These are phyloP conservation scores for Xylaria sp. DNA, from an alignment of 2,329 filamentous ascomycete genomes.

Conservation along the genomic window DNA sequence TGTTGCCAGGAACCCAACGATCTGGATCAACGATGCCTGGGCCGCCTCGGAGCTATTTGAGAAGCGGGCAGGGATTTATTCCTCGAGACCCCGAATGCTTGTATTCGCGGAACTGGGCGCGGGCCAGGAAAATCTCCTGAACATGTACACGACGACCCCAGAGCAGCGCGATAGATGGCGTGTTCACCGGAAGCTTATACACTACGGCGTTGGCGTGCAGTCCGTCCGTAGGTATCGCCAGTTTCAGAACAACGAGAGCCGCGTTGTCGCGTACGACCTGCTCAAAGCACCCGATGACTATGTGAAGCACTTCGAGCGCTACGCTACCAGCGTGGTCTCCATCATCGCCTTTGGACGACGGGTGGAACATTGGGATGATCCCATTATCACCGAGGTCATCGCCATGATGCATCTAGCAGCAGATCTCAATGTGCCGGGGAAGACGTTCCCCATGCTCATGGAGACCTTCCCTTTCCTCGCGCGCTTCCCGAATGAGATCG, in stretches of 20 bases:
- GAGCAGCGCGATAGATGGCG: conserved; percentile 58
- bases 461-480: conserved; percentile 65
- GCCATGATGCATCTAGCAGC: conserved; percentile 67
- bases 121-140: conserved; percentile 57
- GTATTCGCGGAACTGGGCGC: conserved; percentile 60
- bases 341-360: conserved; percentile 68
- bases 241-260: conserved; percentile 69
- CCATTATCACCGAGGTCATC: conserved; percentile 70
- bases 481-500: conserved; percentile 59
- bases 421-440: conserved; percentile 64
- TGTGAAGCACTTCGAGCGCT: conserved; percentile 64
- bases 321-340: conserved; percentile 64
- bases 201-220: conserved; percentile 64
- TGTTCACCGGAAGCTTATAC: conserved; percentile 62
- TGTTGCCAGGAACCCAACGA: conserved; percentile 52
- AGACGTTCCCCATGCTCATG: conserved; percentile 66
- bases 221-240: conserved; percentile 63
- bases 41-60: conserved; percentile 65
- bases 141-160: conserved; percentile 55
- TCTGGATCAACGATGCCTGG: conserved; percentile 62
- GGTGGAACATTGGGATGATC: conserved; percentile 61
- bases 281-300: conserved; percentile 58
- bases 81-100: conserved; percentile 61
- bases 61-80: conserved; percentile 63
- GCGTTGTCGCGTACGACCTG: conserved; percentile 63